These are phyloP conservation scores for Prunus armeniaca DNA, from an alignment of 306 rosid genomes.

Conservation along the genomic window DNA sequence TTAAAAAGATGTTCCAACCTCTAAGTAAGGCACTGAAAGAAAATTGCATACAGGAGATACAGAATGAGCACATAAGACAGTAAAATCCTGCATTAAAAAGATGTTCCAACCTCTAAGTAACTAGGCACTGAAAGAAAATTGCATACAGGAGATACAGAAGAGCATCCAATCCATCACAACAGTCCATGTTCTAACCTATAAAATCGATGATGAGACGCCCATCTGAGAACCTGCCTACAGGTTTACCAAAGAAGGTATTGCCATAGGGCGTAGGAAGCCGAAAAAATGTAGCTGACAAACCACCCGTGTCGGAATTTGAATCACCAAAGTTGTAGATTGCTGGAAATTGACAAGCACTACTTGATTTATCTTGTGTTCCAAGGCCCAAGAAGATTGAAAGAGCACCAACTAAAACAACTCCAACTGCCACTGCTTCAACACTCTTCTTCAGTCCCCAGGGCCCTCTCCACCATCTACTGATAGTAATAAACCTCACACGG, in stretches of 20 bases:
- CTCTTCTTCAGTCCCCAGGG: constrained; percentile 5
- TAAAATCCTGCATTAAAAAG: too few relatives aligned
- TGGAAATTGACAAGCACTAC: constrained; percentile 14
- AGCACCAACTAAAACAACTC: constrained; percentile 18
- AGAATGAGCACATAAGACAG: too few relatives aligned
- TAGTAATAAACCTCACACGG: neutral
- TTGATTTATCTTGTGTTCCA: neutral
- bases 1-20: too few relatives aligned
- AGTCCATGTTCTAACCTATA: constrained; percentile 11
- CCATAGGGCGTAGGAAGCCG: constrained; percentile 20
- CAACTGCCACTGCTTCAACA: constrained; percentile 15
- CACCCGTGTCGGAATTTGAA: constrained; percentile 30
- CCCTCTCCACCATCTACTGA: neutral
- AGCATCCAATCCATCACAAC: neutral
- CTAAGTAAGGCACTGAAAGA: too few relatives aligned
- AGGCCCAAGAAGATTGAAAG: neutral
- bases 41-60: too few relatives aligned
- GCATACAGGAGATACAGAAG: too few relatives aligned
- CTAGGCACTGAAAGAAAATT: too few relatives aligned
- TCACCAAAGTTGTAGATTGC: constrained; percentile 33
- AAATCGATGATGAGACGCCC: constrained; percentile 26
- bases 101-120: too few relatives aligned
- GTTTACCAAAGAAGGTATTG: constrained; percentile 16
- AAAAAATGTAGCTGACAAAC: constrained; percentile 18
- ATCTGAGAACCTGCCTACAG: constrained; percentile 20